Conservation (phyloP, 257 asterid genomes). For the Ajuga chamaepitys region DNA sequence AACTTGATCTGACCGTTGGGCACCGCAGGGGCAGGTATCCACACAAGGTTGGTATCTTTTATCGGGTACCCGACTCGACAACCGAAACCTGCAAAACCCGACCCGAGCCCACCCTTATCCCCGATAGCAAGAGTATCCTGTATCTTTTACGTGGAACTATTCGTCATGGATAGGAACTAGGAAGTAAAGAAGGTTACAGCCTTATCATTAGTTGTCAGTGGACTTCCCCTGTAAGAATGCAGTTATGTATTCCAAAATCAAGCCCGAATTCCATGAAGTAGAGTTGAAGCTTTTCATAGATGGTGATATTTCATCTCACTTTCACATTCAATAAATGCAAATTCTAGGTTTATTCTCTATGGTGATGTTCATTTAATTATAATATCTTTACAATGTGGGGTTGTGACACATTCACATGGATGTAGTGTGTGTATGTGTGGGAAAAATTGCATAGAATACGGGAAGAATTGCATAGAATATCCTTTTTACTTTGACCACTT, state of each 20-base stretch:
- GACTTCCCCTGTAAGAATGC: neutral
- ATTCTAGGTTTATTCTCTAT: neutral
- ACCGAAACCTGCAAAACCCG: too few relatives aligned
- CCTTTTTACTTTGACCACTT: too few relatives aligned
- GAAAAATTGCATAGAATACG: too few relatives aligned
- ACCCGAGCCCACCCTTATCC: too few relatives aligned
- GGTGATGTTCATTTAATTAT: neutral
- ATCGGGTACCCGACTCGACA: too few relatives aligned
- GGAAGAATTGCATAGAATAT: too few relatives aligned
- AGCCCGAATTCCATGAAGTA: neutral
- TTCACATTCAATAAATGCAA: neutral
- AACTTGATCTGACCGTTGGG: too few relatives aligned
- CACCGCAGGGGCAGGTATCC: too few relatives aligned
- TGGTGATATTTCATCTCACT: neutral
- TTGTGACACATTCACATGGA: neutral
- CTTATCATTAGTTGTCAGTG: neutral
- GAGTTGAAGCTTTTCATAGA: neutral
- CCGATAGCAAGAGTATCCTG: neutral
- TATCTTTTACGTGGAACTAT: neutral
- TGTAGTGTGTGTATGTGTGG: too few relatives aligned
- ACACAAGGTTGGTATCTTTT: too few relatives aligned
- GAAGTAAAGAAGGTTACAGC: too few relatives aligned
- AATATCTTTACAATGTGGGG: neutral
- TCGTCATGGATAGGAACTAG: neutral
- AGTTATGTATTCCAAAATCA: neutral